Evolutionary conservation across 176 grass and related monocot species (phyloP).

Genomic region (Eleusine indica): DNA sequence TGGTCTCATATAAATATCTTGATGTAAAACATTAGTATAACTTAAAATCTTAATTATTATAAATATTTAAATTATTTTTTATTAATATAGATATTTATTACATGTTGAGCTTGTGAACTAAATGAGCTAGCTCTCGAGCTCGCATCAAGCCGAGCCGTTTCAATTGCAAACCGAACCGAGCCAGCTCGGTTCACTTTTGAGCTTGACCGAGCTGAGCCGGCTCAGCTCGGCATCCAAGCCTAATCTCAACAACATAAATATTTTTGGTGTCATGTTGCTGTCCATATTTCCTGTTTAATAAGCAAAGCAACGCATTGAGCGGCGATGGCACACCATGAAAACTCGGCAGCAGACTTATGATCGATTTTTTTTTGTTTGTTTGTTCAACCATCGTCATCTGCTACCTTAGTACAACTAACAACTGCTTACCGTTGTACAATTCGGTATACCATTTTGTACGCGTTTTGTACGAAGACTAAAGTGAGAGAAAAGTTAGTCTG

Average conservation of each 20-base stretch:
- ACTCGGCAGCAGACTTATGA: neutral
- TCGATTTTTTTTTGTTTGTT: constrained; percentile 3
- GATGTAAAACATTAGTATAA: too few species aligned
- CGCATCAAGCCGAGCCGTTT: too few species aligned
- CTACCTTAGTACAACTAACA: neutral
- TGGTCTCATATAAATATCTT: too few species aligned
- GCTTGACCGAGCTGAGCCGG: too few species aligned
- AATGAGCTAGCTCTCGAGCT: too few species aligned
- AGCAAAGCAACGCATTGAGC: constrained; percentile 40
- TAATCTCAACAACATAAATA: neutral
- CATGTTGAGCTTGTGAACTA: too few species aligned
- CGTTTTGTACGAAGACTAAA: neutral
- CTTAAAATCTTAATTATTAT: too few species aligned
- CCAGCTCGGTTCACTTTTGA: too few species aligned
- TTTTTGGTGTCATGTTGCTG: constrained; percentile 8
- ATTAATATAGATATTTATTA: too few species aligned
- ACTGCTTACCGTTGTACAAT: neutral
- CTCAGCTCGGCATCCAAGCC: too few species aligned
- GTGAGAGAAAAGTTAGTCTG: neutral
- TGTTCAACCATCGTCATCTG: constrained; percentile 22
- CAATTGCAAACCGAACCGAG: too few species aligned
- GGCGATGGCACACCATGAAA: constrained; percentile 1
- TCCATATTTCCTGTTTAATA: constrained; percentile 20
- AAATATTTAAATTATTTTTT: too few species aligned
- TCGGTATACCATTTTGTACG: constrained; percentile 16